phyloP scores from a whole-genome alignment of 1,284 basidiomycete species.

The Gymnopus androsaceus region DNA sequence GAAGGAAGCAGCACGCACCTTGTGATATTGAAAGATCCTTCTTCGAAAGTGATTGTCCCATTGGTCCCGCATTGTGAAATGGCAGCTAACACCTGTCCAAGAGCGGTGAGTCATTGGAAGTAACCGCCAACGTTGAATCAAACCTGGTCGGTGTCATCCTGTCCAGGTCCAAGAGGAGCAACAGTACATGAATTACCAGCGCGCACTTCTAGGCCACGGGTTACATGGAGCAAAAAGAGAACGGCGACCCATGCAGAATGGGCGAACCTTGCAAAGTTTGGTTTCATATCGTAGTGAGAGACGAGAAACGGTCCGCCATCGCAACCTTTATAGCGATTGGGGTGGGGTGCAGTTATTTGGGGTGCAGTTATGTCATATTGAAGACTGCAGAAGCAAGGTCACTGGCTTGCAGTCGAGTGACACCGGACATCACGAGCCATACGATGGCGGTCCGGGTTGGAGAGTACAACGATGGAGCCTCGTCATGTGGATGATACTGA shows the following conservation, averaged over 20 bases:
- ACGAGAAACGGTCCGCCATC: background rate
- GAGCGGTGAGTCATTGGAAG: background rate
- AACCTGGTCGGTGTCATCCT: constrained; percentile 44
- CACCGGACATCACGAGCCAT: background rate
- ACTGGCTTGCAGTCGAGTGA: background rate
- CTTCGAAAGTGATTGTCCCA: constrained; percentile 47
- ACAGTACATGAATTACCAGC: constrained; percentile 31
- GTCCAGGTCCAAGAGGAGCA: constrained; percentile 40
- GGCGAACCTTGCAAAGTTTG: too few relatives aligned
- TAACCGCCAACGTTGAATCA: constrained; percentile 3
- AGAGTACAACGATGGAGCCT: too few relatives aligned
- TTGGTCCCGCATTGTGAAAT: constrained; percentile 54
- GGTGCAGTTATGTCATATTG: background rate
- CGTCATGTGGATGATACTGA: too few relatives aligned
- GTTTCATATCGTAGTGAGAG: background rate
- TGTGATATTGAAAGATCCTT: constrained; percentile 55
- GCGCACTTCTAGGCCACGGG: background rate
- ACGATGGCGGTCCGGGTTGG: too few relatives aligned
- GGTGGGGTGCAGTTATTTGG: too few relatives aligned
- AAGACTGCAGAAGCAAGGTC: background rate
- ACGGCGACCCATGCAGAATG: background rate
- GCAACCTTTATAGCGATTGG: background rate
- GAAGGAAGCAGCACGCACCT: too few relatives aligned
- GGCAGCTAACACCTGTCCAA: constrained; percentile 54
- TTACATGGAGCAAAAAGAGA: background rate